These are phyloP conservation scores for Kwoniella pini DNA, from an alignment of 768 basidiomycete genomes.

Conservation along the genomic window DNA sequence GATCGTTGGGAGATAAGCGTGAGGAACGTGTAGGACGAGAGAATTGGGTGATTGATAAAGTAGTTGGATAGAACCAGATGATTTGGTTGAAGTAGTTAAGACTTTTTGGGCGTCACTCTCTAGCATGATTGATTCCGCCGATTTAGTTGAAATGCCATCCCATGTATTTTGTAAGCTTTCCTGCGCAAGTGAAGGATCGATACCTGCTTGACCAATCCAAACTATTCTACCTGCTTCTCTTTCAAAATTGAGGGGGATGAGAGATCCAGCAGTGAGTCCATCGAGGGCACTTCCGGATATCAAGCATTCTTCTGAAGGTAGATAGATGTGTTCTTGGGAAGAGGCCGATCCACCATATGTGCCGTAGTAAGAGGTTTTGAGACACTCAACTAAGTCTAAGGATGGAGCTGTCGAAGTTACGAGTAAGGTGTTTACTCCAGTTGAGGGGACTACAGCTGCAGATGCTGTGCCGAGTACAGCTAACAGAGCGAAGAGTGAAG, in stretches of 20 bases:
- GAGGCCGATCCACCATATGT: conserved; percentile 15
- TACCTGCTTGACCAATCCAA: conserved; percentile 55
- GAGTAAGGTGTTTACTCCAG: conserved; percentile 2
- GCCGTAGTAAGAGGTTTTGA: conserved; percentile 23
- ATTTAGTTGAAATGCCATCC: conserved; percentile 7
- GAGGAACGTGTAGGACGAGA: conserved; percentile 47
- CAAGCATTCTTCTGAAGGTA: conserved; percentile 28
- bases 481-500: conserved; percentile 7
- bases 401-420: conserved; percentile 11
- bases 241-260: conserved; percentile 16
- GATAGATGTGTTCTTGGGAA: conserved; percentile 30
- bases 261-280: conserved; percentile 28
- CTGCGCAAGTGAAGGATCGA: conserved; percentile 28
- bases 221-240: conserved; percentile 31
- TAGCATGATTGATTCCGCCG: neutral
- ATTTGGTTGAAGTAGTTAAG: conserved; percentile 4
- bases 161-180: conserved; percentile 13
- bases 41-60: conserved; percentile 35
- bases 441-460: neutral
- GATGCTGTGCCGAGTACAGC: conserved; percentile 1
- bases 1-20: conserved; percentile 52
- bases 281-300: conserved; percentile 10
- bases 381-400: conserved; percentile 8
- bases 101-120: neutral
- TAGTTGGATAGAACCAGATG: conserved; percentile 7